phyloP scores from a whole-genome alignment of 805 yeast genomes.

The Spathaspora girioi region DNA sequence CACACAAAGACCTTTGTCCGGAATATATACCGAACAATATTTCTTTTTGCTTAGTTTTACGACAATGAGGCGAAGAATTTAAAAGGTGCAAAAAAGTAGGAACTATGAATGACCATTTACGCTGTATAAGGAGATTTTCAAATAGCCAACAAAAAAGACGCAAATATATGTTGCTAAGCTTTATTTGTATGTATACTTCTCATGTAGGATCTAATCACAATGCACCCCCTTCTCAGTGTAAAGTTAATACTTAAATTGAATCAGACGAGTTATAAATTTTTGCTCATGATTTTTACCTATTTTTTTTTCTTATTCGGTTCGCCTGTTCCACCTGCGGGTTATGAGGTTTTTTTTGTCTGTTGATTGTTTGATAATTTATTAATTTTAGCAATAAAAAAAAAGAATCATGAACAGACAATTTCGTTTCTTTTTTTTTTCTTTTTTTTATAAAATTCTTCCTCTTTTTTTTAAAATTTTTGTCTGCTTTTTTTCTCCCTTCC shows the following conservation, averaged over 20 bases:
- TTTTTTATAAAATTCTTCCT: background rate
- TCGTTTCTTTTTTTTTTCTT: background rate
- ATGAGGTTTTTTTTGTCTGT: background rate
- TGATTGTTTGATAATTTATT: background rate
- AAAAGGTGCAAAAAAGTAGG: background rate
- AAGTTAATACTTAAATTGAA: background rate
- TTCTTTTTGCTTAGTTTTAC: background rate
- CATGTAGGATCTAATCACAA: no score
- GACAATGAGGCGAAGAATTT: background rate
- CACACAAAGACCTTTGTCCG: background rate
- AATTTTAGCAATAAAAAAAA: background rate
- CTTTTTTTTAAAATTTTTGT: background rate
- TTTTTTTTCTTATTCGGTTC: slow-evolving; percentile 1
- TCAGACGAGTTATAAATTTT: background rate
- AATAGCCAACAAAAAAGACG: background rate
- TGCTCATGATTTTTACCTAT: background rate
- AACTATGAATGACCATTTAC: background rate
- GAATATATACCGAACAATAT: background rate
- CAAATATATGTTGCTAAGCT: background rate
- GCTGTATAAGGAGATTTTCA: background rate
- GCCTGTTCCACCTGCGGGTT: background rate
- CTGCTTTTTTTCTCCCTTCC: background rate
- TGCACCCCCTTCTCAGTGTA: background rate
- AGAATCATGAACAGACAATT: background rate
- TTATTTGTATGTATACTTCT: no score